Evolutionary conservation across 2,329 filamentous ascomycete species (phyloP).

Genomic region (Stagonosporopsis chrysanthemi): DNA sequence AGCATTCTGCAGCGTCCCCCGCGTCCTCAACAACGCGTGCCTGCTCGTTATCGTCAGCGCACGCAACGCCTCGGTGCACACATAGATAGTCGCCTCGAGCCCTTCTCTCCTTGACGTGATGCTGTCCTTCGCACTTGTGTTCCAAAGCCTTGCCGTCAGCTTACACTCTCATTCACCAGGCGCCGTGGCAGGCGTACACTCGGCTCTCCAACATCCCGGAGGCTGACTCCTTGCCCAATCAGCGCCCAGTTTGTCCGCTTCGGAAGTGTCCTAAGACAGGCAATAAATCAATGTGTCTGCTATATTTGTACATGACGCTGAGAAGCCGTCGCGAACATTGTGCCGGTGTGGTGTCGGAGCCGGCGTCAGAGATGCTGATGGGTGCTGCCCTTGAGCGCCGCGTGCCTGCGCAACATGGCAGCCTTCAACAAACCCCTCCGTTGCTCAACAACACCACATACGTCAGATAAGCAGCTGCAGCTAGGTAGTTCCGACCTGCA

Average conservation of each 20-base stretch:
- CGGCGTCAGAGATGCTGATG: background rate
- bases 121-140: background rate
- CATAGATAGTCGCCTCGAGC: background rate
- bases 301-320: slow-evolving; percentile 11
- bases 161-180: background rate
- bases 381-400: background rate
- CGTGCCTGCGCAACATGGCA: background rate
- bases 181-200: slow-evolving; percentile 1
- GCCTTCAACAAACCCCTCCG: slow-evolving; percentile 1
- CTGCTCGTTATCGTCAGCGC: slow-evolving; percentile 17
- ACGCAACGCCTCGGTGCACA: slow-evolving; percentile 1
- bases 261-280: slow-evolving; percentile 3
- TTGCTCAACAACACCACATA: slow-evolving; percentile 7
- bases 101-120: background rate
- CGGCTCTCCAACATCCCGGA: slow-evolving; percentile 17
- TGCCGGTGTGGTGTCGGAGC: slow-evolving; percentile 3
- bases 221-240: slow-evolving; percentile 15
- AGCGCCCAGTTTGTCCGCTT: slow-evolving; percentile 13
- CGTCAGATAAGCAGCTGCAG: slow-evolving; percentile 9
- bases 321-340: background rate
- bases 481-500: slow-evolving; percentile 16
- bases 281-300: slow-evolving; percentile 1
- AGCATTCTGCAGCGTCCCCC: slow-evolving; percentile 23
- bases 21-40: slow-evolving; percentile 20
- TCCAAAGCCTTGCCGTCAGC: slow-evolving; percentile 10